Evolutionary conservation across 768 basidiomycete genomes (phyloP).

Genomic region (Boletus patriciae): DNA sequence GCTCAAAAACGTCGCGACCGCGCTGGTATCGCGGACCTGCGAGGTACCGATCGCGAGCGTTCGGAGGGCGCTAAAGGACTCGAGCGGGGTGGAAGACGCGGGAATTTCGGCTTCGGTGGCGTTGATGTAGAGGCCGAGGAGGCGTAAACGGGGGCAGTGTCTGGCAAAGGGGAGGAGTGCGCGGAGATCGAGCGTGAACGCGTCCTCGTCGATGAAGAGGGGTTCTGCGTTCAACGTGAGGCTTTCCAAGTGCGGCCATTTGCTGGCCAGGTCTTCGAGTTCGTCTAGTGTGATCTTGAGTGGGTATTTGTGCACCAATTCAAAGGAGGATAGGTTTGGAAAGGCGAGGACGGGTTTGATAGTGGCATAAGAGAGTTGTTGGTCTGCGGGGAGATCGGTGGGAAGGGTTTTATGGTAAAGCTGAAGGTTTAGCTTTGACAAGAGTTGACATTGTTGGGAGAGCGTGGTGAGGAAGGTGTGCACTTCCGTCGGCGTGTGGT

Average conservation of each 20-base stretch:
- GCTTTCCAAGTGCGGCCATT: slow-evolving; percentile 46
- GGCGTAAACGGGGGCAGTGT: slow-evolving; percentile 38
- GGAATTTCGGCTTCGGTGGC: slow-evolving; percentile 30
- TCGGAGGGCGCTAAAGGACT: slow-evolving; percentile 20
- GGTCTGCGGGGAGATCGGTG: slow-evolving; percentile 14
- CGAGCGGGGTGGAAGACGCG: background rate
- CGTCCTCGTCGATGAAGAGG: slow-evolving; percentile 21
- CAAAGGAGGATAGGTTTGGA: slow-evolving; percentile 35
- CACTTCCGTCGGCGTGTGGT: slow-evolving; percentile 45
- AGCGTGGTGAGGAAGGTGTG: slow-evolving; percentile 45
- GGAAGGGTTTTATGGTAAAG: slow-evolving; percentile 27
- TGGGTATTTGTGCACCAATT: slow-evolving; percentile 31
- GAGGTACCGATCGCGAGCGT: slow-evolving; percentile 52
- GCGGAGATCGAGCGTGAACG: slow-evolving; percentile 36
- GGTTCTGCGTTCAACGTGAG: slow-evolving; percentile 52
- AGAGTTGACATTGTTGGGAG: slow-evolving; percentile 47
- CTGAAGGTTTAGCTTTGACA: slow-evolving; percentile 44
- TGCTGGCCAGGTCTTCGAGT: slow-evolving; percentile 45
- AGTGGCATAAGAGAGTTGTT: slow-evolving; percentile 36
- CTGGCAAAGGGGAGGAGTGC: slow-evolving; percentile 41
- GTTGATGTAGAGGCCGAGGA: slow-evolving; percentile 40
- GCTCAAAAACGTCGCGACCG: slow-evolving; percentile 54
- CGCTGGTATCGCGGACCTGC: slow-evolving; percentile 40
- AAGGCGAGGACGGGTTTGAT: slow-evolving; percentile 39
- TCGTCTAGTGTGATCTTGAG: slow-evolving; percentile 40